Conservation (phyloP, 257 asterid genomes). For the Cruciata laevipes region DNA sequence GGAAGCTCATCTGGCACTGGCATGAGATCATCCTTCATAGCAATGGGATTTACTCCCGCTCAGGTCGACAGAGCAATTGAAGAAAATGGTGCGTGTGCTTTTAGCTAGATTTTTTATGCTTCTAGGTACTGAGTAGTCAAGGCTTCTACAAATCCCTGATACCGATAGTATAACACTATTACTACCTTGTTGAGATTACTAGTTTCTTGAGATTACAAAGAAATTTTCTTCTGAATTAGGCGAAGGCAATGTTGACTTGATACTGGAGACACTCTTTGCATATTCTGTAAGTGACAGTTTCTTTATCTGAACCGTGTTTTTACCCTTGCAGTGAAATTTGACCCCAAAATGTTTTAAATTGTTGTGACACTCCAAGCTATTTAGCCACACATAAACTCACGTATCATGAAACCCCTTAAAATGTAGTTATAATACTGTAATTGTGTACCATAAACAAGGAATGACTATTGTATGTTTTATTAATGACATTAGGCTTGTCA, state of each 20-base stretch:
- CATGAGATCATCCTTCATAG: conserved; percentile 62
- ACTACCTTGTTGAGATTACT: background rate
- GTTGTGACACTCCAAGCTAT: background rate
- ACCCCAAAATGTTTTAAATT: background rate
- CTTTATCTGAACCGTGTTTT: background rate
- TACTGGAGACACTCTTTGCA: conserved; percentile 69
- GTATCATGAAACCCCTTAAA: background rate
- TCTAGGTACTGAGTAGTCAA: background rate
- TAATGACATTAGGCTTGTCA: conserved; percentile 31
- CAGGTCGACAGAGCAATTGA: conserved; percentile 70
- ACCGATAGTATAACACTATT: background rate
- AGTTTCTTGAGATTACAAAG: background rate
- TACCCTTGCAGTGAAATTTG: background rate
- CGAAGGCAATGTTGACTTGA: conserved; percentile 55
- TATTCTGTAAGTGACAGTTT: conserved; percentile 52
- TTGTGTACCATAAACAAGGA: background rate
- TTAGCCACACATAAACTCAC: background rate
- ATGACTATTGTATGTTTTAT: background rate
- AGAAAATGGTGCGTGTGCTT: conserved; percentile 48
- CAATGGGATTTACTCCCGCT: conserved; percentile 78
- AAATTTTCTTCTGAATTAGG: conserved; percentile 37
- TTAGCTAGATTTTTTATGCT: background rate
- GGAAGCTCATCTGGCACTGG: conserved; percentile 71
- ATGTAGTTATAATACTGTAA: background rate
- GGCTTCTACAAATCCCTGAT: background rate